Conservation (phyloP, 495 filamentous ascomycete genomes). For the Astrothelium subdiscretum region DNA sequence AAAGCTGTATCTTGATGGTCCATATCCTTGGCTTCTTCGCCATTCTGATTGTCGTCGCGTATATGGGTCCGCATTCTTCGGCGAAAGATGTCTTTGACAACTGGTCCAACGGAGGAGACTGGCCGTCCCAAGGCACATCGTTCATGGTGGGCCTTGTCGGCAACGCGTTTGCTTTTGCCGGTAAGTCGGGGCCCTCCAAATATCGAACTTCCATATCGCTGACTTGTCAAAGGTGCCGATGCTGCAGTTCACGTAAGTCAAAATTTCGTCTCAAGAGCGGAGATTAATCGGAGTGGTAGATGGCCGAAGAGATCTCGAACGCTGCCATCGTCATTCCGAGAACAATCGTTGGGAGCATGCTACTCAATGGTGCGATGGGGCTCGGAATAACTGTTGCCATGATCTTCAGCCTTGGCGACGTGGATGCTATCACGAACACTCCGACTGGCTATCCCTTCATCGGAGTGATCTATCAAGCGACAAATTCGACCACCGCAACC, state of each 20-base stretch:
- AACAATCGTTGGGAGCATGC: constrained; percentile 9
- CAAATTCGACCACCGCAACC: constrained; percentile 6
- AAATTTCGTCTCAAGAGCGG: neutral
- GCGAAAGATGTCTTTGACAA: constrained; percentile 17
- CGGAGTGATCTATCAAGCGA: constrained; percentile 16
- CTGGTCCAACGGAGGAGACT: constrained; percentile 23
- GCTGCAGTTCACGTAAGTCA: constrained; percentile 10
- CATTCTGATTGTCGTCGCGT: constrained; percentile 6
- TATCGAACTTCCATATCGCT: neutral
- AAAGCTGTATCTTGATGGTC: constrained; percentile 10
- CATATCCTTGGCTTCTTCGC: constrained; percentile 16
- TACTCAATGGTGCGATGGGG: constrained; percentile 6
- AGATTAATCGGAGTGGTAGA: neutral
- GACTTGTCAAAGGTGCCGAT: constrained; percentile 10
- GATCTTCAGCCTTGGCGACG: constrained; percentile 12
- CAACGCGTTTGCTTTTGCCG: neutral
- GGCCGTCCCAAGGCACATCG: constrained; percentile 12
- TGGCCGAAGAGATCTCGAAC: constrained; percentile 12
- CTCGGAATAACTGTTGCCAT: constrained; percentile 11
- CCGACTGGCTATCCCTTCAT: constrained; percentile 13
- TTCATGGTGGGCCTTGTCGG: constrained; percentile 6
- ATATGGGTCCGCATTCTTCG: constrained; percentile 13
- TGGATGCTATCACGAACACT: constrained; percentile 5
- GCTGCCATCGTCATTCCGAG: constrained; percentile 6
- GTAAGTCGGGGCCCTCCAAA: neutral